phyloP scores from a whole-genome alignment of 371 early-diverging fungal species.

The Mortierella sp. region DNA sequence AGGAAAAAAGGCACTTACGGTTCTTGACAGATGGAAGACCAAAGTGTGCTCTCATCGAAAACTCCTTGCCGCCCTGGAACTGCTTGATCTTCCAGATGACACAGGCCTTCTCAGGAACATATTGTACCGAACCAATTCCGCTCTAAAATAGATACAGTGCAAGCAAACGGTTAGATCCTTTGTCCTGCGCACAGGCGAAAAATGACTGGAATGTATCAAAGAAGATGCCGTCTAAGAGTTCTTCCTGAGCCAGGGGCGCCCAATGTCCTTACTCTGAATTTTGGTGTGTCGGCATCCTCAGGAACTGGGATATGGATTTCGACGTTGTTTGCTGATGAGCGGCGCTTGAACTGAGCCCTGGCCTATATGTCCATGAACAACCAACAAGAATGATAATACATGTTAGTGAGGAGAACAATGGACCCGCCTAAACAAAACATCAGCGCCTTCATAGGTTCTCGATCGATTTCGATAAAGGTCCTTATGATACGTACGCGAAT shows the following conservation, averaged over 20 bases:
- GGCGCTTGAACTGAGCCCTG: conserved; percentile 96
- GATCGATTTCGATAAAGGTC: neutral
- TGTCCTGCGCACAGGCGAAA: neutral
- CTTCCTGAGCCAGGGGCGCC: neutral
- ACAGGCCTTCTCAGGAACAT: conserved; percentile 94
- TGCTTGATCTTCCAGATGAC: conserved; percentile 98
- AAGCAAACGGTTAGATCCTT: neutral
- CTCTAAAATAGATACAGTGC: conserved; percentile 58
- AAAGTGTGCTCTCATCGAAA: conserved; percentile 95
- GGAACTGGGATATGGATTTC: conserved; percentile 98
- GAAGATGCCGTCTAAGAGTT: neutral
- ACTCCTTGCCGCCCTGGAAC: conserved; percentile 98
- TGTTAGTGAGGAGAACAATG: neutral
- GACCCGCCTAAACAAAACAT: neutral
- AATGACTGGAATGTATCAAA: no score
- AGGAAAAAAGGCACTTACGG: conserved; percentile 69
- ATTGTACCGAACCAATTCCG: conserved; percentile 91
- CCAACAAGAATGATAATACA: neutral
- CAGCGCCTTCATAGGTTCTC: neutral
- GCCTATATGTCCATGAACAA: conserved; percentile 66
- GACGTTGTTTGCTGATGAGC: conserved; percentile 97
- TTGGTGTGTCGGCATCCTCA: conserved; percentile 96
- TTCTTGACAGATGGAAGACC: conserved; percentile 95
- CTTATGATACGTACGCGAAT: conserved; percentile 74
- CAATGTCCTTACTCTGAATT: conserved; percentile 83